These are phyloP conservation scores for Babesia gibsoni DNA, from an alignment of 169 alveolate species.

Conservation along the genomic window DNA sequence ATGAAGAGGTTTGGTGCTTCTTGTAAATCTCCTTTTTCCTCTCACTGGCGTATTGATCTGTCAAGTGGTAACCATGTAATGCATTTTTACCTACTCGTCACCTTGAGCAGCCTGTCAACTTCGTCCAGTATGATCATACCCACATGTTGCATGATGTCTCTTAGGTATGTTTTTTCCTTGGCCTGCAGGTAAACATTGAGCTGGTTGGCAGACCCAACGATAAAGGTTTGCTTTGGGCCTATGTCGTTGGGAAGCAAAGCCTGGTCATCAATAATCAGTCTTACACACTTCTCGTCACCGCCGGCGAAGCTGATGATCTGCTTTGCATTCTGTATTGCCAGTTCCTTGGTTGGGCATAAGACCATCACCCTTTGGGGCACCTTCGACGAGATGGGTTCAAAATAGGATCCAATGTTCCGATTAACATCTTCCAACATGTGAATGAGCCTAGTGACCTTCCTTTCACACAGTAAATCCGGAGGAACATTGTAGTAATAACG, in stretches of 20 bases:
- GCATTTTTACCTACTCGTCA: constrained; percentile 21
- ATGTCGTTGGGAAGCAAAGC: constrained; percentile 27
- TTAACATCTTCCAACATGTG: background rate
- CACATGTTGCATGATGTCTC: constrained; percentile 39
- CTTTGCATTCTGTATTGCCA: constrained; percentile 53
- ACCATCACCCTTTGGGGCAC: constrained; percentile 28
- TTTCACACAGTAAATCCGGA: background rate
- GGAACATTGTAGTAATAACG: constrained; percentile 33
- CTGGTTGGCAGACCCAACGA: constrained; percentile 63
- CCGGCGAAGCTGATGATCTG: constrained; percentile 43
- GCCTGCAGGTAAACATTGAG: constrained; percentile 18
- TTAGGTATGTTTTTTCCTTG: constrained; percentile 25
- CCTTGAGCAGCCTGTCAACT: constrained; percentile 54
- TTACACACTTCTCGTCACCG: constrained; percentile 21
- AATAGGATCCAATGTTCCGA: background rate
- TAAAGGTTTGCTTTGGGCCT: constrained; percentile 12
- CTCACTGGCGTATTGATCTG: constrained; percentile 44
- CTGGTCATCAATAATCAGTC: constrained; percentile 54
- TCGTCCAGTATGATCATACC: constrained; percentile 50
- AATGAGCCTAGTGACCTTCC: background rate
- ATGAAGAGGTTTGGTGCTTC: constrained; percentile 49
- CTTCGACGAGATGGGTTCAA: background rate
- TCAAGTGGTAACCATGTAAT: background rate
- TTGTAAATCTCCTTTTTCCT: constrained; percentile 13
- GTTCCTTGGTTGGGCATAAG: constrained; percentile 63